phyloP scores from a whole-genome alignment of 2,329 filamentous ascomycete species.

The Talaromyces albobiverticillius region DNA sequence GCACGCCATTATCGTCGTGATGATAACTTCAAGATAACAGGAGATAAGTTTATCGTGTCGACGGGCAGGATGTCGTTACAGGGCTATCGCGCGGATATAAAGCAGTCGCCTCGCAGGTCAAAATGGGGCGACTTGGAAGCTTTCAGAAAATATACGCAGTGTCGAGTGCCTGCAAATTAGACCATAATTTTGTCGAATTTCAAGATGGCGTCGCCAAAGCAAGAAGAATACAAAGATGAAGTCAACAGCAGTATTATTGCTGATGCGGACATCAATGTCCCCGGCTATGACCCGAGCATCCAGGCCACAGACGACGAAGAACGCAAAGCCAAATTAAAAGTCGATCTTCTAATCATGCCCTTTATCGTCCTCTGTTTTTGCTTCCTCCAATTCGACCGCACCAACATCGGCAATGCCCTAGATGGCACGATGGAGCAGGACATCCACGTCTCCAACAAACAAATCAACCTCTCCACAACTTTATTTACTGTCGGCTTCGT shows the following conservation, averaged over 20 bases:
- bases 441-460: conserved; percentile 20
- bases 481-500: conserved; percentile 26
- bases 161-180: too few relatives aligned
- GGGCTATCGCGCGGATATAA: background rate
- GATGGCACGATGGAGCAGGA: conserved; percentile 18
- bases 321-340: conserved; percentile 4
- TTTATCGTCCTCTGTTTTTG: conserved; percentile 20
- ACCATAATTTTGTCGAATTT: background rate
- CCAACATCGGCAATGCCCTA: conserved; percentile 23
- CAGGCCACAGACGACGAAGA: background rate
- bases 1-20: conserved; percentile 16
- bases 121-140: background rate
- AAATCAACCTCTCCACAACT: conserved; percentile 24
- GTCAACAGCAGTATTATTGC: background rate
- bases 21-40: conserved; percentile 15
- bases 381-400: conserved; percentile 24
- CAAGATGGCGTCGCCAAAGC: background rate
- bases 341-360: conserved; percentile 17
- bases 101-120: too few relatives aligned
- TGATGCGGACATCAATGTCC: background rate
- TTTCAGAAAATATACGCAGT: background rate
- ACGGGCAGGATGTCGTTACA: background rate
- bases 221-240: background rate
- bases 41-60: background rate
- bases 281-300: conserved; percentile 8